Conservation (phyloP, 2,329 filamentous ascomycete species). For the Fusarium proliferatum region DNA sequence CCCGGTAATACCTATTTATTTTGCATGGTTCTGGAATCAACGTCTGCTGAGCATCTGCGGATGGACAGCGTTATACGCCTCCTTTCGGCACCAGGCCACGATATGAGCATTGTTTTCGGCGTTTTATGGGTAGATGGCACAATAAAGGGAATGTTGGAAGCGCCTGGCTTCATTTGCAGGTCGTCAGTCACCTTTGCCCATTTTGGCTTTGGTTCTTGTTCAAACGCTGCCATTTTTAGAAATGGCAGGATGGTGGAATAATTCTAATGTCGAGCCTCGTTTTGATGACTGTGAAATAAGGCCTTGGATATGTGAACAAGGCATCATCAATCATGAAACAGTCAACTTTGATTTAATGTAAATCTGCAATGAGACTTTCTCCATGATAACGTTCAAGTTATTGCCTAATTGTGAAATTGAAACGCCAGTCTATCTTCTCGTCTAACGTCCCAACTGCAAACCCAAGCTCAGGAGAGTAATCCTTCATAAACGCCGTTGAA, state of each 20-base stretch:
- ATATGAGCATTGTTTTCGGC: constrained; percentile 43
- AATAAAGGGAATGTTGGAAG: constrained; percentile 14
- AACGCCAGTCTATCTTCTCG: background rate
- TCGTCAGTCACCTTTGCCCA: constrained; percentile 4
- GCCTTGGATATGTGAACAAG: constrained; percentile 23
- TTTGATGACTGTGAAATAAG: constrained; percentile 13
- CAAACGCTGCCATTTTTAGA: constrained; percentile 12
- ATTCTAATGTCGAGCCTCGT: constrained; percentile 27
- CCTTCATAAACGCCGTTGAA: constrained; percentile 12
- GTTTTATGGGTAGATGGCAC: constrained; percentile 43
- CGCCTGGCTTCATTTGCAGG: constrained; percentile 12
- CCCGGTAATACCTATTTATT: constrained; percentile 39
- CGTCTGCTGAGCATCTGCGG: constrained; percentile 15
- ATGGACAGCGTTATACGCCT: constrained; percentile 20
- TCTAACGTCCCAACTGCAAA: constrained; percentile 1
- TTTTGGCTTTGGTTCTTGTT: constrained; percentile 26
- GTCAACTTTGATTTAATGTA: constrained; percentile 31
- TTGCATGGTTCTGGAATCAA: constrained; percentile 44
- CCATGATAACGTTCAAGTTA: background rate
- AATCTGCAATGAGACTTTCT: constrained; percentile 28
- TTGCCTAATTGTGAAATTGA: background rate
- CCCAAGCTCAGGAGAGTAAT: background rate
- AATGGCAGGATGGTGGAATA: constrained; percentile 26
- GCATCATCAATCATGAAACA: constrained; percentile 6
- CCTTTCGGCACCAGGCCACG: constrained; percentile 23